Base-by-base conservation (phyloP, 805 yeast genomes). In the Cyberlindnera bimundalis region DNA sequence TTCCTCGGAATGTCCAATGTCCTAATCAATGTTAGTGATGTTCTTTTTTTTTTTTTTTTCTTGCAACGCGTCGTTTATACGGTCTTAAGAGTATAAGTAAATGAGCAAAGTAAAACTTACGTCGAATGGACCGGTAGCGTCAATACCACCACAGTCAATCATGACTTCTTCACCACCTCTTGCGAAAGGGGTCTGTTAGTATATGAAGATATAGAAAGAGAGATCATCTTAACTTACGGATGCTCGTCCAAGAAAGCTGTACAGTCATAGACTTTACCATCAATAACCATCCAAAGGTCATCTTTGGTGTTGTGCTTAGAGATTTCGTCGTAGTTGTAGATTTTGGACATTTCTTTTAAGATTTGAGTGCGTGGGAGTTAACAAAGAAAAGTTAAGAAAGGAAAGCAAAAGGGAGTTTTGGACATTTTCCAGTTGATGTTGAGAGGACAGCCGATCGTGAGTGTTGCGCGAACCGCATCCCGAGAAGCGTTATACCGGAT, bases 1-100 rank as follows among this genome's bases (percentile, higher is more conserved):
- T 52, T 90, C 96, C 48, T 90, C 97, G 26, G 98, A 88, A 68
- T 93, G 99, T 26, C 99, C 99, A 60, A 93, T 90, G 59, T 88
- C 96, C 80, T 40, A 74, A 29, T 7, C 6, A 21, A 21, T 21
- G 24, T 21, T 21, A 21, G 24, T 10, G 10, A 6, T 21, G 24
- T 21, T 10, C 9, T 21, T 6, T 21, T n/a, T n/a, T n/a, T n/a
- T n/a, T n/a, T n/a, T n/a, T n/a, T n/a, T n/a, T n/a, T n/a, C n/a
- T n/a, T n/a, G n/a, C n/a, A n/a, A n/a, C n/a, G n/a, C n/a, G n/a
- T n/a, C n/a, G n/a, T n/a, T n/a, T n/a, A n/a, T n/a, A n/a, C n/a
- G n/a, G n/a, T n/a, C n/a, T n/a, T n/a, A n/a, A n/a, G n/a, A n/a
- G n/a, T n/a, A 28, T 14, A 28, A 7, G 7, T 6, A 28, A 15